Evolutionary conservation across 352 stramenopile species (phyloP).

Genomic region (Salisapilia sapeloensis): DNA sequence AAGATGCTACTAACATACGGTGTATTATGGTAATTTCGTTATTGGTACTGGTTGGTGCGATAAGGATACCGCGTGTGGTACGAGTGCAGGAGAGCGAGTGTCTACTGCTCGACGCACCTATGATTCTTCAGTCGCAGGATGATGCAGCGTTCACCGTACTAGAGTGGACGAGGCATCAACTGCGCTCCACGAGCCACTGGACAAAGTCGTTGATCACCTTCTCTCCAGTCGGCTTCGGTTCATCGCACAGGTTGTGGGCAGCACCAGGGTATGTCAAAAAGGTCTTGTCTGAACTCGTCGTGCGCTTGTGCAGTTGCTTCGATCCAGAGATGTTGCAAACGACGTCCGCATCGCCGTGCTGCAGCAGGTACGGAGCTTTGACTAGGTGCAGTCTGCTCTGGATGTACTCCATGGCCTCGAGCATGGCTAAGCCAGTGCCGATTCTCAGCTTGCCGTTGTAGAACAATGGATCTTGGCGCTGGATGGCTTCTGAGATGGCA

Average conservation of each 20-base stretch:
- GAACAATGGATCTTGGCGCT: slow-evolving; percentile 42
- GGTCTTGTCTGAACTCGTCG: slow-evolving; percentile 39
- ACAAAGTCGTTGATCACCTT: slow-evolving; percentile 54
- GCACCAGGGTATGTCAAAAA: slow-evolving; percentile 38
- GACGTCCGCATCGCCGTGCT: slow-evolving; percentile 48
- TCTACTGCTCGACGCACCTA: too few species aligned
- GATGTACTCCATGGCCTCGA: slow-evolving; percentile 37
- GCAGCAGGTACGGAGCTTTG: slow-evolving; percentile 52
- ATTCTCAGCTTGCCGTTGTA: slow-evolving; percentile 58
- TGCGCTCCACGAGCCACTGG: slow-evolving; percentile 41
- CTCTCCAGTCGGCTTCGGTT: slow-evolving; percentile 41
- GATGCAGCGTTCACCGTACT: too few species aligned
- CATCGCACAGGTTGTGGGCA: slow-evolving; percentile 56
- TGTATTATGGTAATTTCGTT: too few species aligned
- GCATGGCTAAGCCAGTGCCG: slow-evolving; percentile 43
- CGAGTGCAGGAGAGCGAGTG: too few species aligned
- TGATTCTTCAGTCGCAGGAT: too few species aligned
- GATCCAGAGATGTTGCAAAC: slow-evolving; percentile 63
- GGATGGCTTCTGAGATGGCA: slow-evolving; percentile 27
- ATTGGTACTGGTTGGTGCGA: too few species aligned
- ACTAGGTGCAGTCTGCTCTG: slow-evolving; percentile 37
- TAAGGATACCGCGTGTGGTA: too few species aligned
- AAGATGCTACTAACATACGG: slow-evolving; percentile 2
- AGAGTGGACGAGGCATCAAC: too few species aligned
- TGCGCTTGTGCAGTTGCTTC: slow-evolving; percentile 29